phyloP scores from a whole-genome alignment of 2,329 filamentous ascomycete genomes.

The Botrytis fragariae region DNA sequence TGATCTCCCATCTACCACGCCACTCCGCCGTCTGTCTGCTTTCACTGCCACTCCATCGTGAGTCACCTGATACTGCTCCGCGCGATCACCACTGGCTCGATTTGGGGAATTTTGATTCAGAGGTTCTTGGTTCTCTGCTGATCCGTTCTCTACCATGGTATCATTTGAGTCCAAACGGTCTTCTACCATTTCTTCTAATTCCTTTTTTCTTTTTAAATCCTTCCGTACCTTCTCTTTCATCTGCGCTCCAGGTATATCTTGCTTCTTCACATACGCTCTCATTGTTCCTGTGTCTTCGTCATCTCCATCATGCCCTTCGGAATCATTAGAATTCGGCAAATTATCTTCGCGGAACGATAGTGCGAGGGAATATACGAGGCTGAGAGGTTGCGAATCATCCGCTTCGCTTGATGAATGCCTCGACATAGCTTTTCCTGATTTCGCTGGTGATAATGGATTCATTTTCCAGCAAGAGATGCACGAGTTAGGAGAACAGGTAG shows the following conservation, averaged over 20 bases:
- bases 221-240: background rate
- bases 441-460: background rate
- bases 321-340: background rate
- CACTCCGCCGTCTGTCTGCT: background rate
- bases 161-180: background rate
- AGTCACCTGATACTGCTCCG: background rate
- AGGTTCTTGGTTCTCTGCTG: background rate
- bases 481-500: rapidly evolving
- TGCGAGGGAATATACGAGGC: background rate
- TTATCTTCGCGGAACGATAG: background rate
- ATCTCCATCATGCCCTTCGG: background rate
- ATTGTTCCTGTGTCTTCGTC: background rate
- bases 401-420: background rate
- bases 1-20: background rate
- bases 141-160: background rate
- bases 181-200: too few species aligned
- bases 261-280: background rate
- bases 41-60: background rate
- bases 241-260: background rate
- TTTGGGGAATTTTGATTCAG: background rate
- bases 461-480: background rate
- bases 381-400: background rate
- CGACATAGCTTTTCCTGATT: background rate
- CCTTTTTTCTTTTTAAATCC: background rate
- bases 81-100: background rate